Base-by-base conservation (phyloP, 495 filamentous ascomycete genomes). In the Melanomma pulvis-pyrius region DNA sequence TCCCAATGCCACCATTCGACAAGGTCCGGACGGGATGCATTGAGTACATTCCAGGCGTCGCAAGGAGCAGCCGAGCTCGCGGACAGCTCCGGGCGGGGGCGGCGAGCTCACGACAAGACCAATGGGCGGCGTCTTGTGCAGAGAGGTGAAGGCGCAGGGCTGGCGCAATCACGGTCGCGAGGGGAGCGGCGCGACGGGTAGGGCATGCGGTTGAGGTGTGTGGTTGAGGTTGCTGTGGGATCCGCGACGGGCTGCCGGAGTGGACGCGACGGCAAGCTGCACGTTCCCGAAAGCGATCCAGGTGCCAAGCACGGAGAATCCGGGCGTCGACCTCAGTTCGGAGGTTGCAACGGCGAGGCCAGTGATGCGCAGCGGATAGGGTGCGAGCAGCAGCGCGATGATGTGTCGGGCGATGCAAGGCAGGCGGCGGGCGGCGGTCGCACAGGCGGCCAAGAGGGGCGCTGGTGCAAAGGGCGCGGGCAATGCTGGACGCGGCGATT, bases 1-100 rank as follows among this genome's bases (percentile, higher is more conserved):
- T 82, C 74, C 80, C 84, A 67, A 87, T 77, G 59, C 85, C 62
- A 58, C 69, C 71, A 52, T 71, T 74, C 34, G 68, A 29, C 65
- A 64, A 28, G 49, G 53, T 48, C 48, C 53, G 59, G 24, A 69
- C 62, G 13, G 70, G 63, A 39, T 71, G 69, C 58, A 68, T 68
- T 30, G 69, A 72, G 61, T 72, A 72, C 69, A 72, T 72, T 60
- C 60, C 69, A 68, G 56, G 17, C 54, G 60, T 61, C 59, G 61
- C 69, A 47, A 60, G 52, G 62, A 50, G 69, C 54, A 55, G 68
- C 63, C 52, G 68, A 41, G 59, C 63, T 63, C 49, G 59, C 68
- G 53, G 58, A 55, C 68, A 50, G 68, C 63, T 67, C 59, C 52
- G 64, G 53, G 25, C 54, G 24, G 34, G n/a, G 44, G 39, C 47